A percentile compares a stretch with the other conserved stretches of the same genome.
Evolutionary conservation across 371 early-diverging fungal genomes (phyloP).

Genomic region (Mortierella sp.): DNA sequence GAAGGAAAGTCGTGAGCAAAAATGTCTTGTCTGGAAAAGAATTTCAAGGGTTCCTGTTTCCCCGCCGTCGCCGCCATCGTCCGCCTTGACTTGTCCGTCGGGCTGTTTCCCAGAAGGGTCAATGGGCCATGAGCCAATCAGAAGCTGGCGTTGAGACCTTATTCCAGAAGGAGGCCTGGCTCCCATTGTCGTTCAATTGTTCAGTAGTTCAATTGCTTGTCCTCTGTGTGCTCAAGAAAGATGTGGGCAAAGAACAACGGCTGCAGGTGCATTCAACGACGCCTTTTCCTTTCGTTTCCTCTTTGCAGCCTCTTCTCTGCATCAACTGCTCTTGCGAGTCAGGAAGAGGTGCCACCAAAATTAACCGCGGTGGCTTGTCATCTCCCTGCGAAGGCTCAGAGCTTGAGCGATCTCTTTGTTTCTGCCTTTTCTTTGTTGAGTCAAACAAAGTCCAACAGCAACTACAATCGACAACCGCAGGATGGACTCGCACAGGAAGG

Average conservation of each 20-base stretch:
- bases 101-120: not conserved
- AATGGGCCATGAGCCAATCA: not conserved
- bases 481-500: conserved; percentile 25
- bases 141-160: no score
- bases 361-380: not conserved
- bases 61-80: not conserved
- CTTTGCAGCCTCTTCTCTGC: not conserved
- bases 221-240: no score
- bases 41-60: not conserved
- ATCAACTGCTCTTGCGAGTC: not conserved
- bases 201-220: no score
- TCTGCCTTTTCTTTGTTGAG: not conserved
- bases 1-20: conserved; percentile 5
- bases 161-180: not conserved
- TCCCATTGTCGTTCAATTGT: not conserved
- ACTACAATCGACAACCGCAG: not conserved
- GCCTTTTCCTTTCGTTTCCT: no score
- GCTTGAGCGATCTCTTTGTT: no score
- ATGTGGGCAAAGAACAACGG: not conserved
- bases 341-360: conserved; percentile 6
- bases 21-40: not conserved
- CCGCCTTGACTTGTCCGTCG: not conserved
- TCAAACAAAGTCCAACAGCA: not conserved
- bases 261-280: not conserved
- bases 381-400: no score